Base-by-base conservation (phyloP, 163 green algal species). In the Chloroidium sp. region DNA sequence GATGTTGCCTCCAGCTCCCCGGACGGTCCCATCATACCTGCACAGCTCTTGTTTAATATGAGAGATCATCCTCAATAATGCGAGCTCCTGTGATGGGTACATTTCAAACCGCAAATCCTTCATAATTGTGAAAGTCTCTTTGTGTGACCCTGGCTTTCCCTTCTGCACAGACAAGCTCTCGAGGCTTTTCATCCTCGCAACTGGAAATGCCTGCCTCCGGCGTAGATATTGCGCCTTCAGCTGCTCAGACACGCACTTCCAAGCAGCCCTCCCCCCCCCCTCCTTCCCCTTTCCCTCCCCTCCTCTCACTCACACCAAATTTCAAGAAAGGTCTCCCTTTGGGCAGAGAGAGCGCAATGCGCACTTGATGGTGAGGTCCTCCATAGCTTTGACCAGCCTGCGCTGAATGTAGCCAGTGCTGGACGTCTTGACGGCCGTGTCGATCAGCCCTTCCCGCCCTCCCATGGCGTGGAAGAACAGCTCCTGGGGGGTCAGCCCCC, bases 381-480 rank as follows among this genome's bases (percentile, higher is more conserved):
- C 93, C 93, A 99, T 97, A 58, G 95, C 95, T 86, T 98, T 99
- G 64, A 99, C 94, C 69, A 99, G 87, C 67, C 95, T 90, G 62
- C 91, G 83, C 89, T 99, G 95, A 87, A 99, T 99, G 90, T 99
- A 99, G 57, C 95, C 95, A 60, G 96, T 98, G 79, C 89, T 93
- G 4, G 92, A 93, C 6, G 96, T 99, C 89, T 99, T 99, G 4
- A 99, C 95, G 59, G 96, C 96, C 2, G 96, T 99, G 85, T 99
- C 96, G 82, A 99, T 99, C 60, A 99, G 89, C 82, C 96, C 96
- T 90, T 99, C 96, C 6, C 96, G 94, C n/a, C 96, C 96, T 82
- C 95, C 96, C 96, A 99, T 99, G 77, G 96, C 96, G 84, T 99
- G 96, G 89, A 99, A 99, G 90, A 98, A 99, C 83, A 99, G 98